Percentiles rank a stretch among this genome's conserved stretches.
These are phyloP conservation scores for Monilinia polystroma DNA, from an alignment of 2,329 filamentous ascomycete species.

Conservation along the genomic window DNA sequence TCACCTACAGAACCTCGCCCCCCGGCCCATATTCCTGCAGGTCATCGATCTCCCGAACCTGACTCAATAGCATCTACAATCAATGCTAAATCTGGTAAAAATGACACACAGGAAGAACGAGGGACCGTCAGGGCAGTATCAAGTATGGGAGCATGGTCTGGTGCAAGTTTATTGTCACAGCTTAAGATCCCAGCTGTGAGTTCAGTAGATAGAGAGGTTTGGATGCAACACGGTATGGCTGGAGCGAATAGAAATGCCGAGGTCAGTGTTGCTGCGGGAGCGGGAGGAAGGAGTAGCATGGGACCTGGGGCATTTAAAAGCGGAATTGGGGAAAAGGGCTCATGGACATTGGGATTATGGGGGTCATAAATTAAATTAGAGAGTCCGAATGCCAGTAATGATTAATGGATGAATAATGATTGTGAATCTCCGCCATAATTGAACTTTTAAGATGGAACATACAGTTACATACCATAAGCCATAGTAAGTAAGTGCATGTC, in stretches of 20 bases:
- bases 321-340: slow-evolving; percentile 44
- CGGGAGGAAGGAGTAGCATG: slow-evolving; percentile 63
- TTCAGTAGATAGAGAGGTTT: slow-evolving; percentile 69
- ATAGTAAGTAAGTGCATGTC: neutral
- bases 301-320: slow-evolving; percentile 53
- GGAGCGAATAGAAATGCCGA: slow-evolving; percentile 62
- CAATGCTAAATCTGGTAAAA: slow-evolving; percentile 46
- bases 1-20: slow-evolving; percentile 10
- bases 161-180: slow-evolving; percentile 68
- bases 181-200: slow-evolving; percentile 68
- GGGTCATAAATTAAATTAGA: slow-evolving; percentile 35
- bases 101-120: slow-evolving; percentile 47
- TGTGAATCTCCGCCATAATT: neutral
- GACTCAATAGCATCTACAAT: slow-evolving; percentile 61
- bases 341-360: slow-evolving; percentile 65
- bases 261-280: slow-evolving; percentile 40
- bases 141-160: slow-evolving; percentile 71
- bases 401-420: neutral
- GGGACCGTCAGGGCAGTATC: slow-evolving; percentile 65
- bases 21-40: slow-evolving; percentile 24
- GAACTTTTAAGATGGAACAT: neutral
- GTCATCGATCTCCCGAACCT: slow-evolving; percentile 46
- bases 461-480: neutral
- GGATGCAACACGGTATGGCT: slow-evolving; percentile 63
- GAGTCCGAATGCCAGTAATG: too few species aligned